phyloP scores from a whole-genome alignment of 768 basidiomycete genomes.

The Fomitopsis serialis region DNA sequence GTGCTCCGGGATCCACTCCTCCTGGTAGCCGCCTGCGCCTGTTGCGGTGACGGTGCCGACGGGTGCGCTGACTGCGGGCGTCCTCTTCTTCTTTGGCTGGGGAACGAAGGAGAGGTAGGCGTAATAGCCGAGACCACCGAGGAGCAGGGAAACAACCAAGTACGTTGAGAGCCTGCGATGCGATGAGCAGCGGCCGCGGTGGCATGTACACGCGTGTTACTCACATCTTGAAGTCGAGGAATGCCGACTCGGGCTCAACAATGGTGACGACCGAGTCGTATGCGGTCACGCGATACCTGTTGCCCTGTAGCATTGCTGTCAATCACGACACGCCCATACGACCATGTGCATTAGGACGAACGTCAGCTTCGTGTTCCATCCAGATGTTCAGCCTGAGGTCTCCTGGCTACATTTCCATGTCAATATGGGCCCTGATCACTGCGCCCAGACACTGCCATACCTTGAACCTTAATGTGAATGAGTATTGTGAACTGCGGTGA shows the following conservation, averaged over 20 bases:
- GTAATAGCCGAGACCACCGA: constrained; percentile 61
- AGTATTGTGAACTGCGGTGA: background rate
- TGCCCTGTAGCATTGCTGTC: constrained; percentile 36
- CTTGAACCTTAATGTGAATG: constrained; percentile 45
- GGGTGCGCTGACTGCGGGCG: constrained; percentile 44
- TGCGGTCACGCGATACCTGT: constrained; percentile 56
- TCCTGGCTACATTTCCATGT: constrained; percentile 47
- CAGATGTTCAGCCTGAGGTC: constrained; percentile 70
- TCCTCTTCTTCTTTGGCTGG: constrained; percentile 54
- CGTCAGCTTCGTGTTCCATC: constrained; percentile 67
- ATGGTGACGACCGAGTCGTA: constrained; percentile 75
- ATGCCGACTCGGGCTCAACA: constrained; percentile 73
- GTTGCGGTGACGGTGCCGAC: constrained; percentile 57
- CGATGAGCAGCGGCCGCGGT: constrained; percentile 1
- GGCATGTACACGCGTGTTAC: constrained; percentile 22
- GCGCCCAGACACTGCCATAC: constrained; percentile 26
- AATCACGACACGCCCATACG: background rate
- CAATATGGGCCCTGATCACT: background rate
- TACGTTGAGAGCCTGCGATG: constrained; percentile 60
- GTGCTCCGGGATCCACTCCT: constrained; percentile 92
- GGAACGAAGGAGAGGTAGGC: constrained; percentile 64
- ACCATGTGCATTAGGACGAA: constrained; percentile 25
- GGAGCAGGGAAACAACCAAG: constrained; percentile 54
- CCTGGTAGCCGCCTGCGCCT: constrained; percentile 68
- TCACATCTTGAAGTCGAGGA: constrained; percentile 78